A percentile compares a stretch with the other conserved stretches of the same genome.
Conservation (phyloP, 1,139 yeast species). For the Lodderomyces parapsilosis region DNA sequence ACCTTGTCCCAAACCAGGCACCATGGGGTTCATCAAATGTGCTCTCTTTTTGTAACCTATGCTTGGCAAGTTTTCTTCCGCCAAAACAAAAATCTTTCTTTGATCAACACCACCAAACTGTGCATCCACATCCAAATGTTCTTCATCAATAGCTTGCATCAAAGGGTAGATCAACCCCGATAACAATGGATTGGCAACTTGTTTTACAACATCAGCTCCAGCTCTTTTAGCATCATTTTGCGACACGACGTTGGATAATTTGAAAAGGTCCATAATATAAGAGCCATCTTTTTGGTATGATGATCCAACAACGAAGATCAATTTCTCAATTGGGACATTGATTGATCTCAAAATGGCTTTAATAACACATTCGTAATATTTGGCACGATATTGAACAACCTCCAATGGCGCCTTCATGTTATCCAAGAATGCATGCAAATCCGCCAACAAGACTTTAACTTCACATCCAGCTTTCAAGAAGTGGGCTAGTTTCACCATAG, state of each 20-base stretch:
- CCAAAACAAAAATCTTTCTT: slow-evolving; percentile 94
- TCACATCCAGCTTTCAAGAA: slow-evolving; percentile 95
- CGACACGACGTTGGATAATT: slow-evolving; percentile 75
- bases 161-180: slow-evolving; percentile 95
- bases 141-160: slow-evolving; percentile 98
- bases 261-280: slow-evolving; percentile 87
- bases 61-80: slow-evolving; percentile 87
- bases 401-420: slow-evolving; percentile 98
- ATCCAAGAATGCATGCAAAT: slow-evolving; percentile 93
- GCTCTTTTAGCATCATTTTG: slow-evolving; percentile 98
- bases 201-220: slow-evolving; percentile 99
- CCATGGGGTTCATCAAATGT: slow-evolving; percentile 98
- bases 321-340: slow-evolving; percentile 87
- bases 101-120: slow-evolving; percentile 99
- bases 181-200: slow-evolving; percentile 88
- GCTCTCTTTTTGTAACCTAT: slow-evolving; percentile 96
- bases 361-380: slow-evolving; percentile 80
- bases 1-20: slow-evolving; percentile 95
- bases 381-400: slow-evolving; percentile 83
- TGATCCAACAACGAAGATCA: slow-evolving; percentile 82
- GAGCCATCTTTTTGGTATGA: slow-evolving; percentile 77
- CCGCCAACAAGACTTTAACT: slow-evolving; percentile 91
- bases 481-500: slow-evolving; percentile 95
- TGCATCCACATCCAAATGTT: slow-evolving; percentile 82
- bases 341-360: slow-evolving; percentile 83